Percentiles rank a stretch among this genome's conserved stretches.
Conservation (phyloP, 2,329 filamentous ascomycete species). For the Hawksworthiomyces lignivorus region DNA sequence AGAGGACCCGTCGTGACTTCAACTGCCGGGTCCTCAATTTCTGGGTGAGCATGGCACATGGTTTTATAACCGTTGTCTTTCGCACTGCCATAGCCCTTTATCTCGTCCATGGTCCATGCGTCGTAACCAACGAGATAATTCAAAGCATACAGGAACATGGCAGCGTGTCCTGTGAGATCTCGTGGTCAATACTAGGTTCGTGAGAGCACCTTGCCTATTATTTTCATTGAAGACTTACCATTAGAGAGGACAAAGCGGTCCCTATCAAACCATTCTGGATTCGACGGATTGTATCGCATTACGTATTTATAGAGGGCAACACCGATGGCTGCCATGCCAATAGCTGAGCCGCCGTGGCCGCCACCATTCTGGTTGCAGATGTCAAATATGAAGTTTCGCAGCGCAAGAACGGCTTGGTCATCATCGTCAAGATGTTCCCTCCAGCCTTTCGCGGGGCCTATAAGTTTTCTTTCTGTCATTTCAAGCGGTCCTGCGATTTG, state of each 20-base stretch:
- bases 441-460: no score
- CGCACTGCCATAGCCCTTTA: constrained; percentile 39
- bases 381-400: constrained; percentile 14
- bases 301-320: constrained; percentile 52
- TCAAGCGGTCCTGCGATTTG: no score
- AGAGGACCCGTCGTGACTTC: constrained; percentile 53
- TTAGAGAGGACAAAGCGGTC: constrained; percentile 57
- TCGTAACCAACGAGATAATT: constrained; percentile 46
- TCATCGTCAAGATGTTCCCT: no score
- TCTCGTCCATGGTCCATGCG: constrained; percentile 46
- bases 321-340: constrained; percentile 55
- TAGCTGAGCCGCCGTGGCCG: constrained; percentile 25
- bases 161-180: constrained; percentile 42
- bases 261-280: constrained; percentile 50
- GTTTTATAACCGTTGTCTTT: constrained; percentile 30
- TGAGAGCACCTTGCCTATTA: no score
- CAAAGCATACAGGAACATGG: constrained; percentile 46
- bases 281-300: constrained; percentile 52
- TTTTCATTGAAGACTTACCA: no score
- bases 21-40: constrained; percentile 49
- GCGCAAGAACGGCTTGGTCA: constrained; percentile 6
- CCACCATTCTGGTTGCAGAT: constrained; percentile 13
- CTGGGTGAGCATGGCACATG: constrained; percentile 46
- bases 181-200: no score
- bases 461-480: no score